Evolutionary conservation across 208 protist species (phyloP), one percentile per base, ranked within the genome.

Genomic region (Crithidia acanthocephali): DNA sequence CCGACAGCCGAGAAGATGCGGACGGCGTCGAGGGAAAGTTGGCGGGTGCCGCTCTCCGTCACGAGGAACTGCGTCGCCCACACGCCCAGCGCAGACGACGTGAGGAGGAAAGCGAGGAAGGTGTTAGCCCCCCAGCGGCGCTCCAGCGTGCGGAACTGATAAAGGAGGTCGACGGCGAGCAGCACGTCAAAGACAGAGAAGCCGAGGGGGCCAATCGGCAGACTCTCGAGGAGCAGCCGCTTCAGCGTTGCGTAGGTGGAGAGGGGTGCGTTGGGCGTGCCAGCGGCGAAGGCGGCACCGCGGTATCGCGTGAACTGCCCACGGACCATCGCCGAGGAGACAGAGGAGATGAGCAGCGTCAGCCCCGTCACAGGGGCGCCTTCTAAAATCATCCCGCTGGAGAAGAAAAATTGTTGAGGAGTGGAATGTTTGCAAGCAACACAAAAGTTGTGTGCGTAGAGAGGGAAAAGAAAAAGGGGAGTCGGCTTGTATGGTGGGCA

Each of bases 341-440:
- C 50, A 23, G 63, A 28, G 23, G 81, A 85, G 35, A 87, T 59
- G 63, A 84, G 47, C 16, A 91, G 57, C 25, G 86, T 75, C 55
- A 90, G 66, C 27, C 85, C 85, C 51, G 85, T 88, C 15, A 88
- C 80, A 13, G 88, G 88, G 7, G 81, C 83, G 18, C 89, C 68
- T 37, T 86, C 83, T 20, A 93, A 68, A 57, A 84, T 73, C 86
- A 91, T 91, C 30, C 68, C 48, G n/a, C 37, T 6, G 13, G 37
- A 13, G 13, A 42, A 42, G 13, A 42, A 42, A 42, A 42, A 42
- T 42, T 42, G 37, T 15, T 42, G 37, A 15, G 9, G 37, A 6
- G 37, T 15, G 37, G 13, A 42, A 42, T 15, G 13, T 13, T 13
- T 42, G 37, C 13, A 42, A 15, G 37, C n/a, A n/a, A n/a, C n/a